Conservation (phyloP, 2,329 filamentous ascomycete species). For the Coniella vitis region DNA sequence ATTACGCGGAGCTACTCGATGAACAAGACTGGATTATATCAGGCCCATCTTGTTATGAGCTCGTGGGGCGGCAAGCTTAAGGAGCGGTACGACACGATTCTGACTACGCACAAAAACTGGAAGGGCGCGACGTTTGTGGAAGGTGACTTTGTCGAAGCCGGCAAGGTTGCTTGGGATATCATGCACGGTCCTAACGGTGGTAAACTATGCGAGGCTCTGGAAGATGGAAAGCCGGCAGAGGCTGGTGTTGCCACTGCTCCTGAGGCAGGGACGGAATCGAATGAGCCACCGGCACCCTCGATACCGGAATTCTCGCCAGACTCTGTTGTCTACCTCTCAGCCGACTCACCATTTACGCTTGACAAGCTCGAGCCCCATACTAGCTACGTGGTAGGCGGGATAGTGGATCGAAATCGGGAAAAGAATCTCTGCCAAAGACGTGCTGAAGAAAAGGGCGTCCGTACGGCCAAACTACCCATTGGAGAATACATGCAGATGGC, state of each 20-base stretch:
- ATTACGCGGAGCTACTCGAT: conserved; percentile 86
- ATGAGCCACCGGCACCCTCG: conserved; percentile 17
- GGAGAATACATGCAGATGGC: conserved; percentile 92
- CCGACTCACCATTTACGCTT: conserved; percentile 82
- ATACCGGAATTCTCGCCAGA: conserved; percentile 27
- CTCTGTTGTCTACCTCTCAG: conserved; percentile 76
- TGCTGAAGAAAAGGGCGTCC: conserved; percentile 67
- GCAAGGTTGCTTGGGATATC: conserved; percentile 55
- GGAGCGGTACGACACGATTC: conserved; percentile 70
- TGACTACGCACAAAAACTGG: conserved; percentile 73
- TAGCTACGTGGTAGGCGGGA: conserved; percentile 86
- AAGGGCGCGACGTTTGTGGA: conserved; percentile 67
- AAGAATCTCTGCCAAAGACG: conserved; percentile 89
- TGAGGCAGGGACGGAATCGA: conserved; percentile 18
- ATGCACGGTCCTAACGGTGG: conserved; percentile 58
- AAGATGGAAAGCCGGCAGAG: conserved; percentile 43
- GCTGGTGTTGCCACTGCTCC: not conserved
- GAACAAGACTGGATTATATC: conserved; percentile 63
- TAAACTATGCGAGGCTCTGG: conserved; percentile 33
- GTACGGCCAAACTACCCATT: conserved; percentile 87
- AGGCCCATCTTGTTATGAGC: conserved; percentile 67
- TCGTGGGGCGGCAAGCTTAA: conserved; percentile 72
- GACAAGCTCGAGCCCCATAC: conserved; percentile 78
- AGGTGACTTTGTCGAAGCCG: conserved; percentile 66
- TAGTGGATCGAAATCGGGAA: conserved; percentile 94